Evolutionary conservation across 2,329 filamentous ascomycete genomes (phyloP).

Genomic region (Claviceps fusiformis): DNA sequence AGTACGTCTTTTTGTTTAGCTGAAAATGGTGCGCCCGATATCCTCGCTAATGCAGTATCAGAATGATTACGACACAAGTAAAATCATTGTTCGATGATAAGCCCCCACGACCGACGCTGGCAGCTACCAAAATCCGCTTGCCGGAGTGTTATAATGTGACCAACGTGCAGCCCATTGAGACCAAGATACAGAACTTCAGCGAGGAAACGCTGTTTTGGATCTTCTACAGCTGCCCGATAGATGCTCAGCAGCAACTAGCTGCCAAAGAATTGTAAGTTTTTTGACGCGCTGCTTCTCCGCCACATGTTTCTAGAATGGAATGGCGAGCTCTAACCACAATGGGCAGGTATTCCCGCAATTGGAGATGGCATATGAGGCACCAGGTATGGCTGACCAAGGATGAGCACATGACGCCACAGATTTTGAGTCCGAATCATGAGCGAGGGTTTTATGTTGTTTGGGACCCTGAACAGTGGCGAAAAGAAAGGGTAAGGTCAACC

Average conservation of each 20-base stretch:
- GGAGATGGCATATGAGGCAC: constrained; percentile 56
- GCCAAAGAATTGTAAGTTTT: constrained; percentile 45
- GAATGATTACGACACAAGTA: constrained; percentile 42
- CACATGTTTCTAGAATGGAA: not conserved
- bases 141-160: constrained; percentile 55
- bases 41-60: constrained; percentile 16
- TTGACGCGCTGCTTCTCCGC: not conserved
- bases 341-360: constrained; percentile 47
- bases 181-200: constrained; percentile 52
- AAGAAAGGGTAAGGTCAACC: constrained; percentile 50
- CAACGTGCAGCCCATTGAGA: constrained; percentile 51
- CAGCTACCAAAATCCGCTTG: constrained; percentile 37
- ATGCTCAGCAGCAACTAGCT: constrained; percentile 49
- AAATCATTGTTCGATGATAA: constrained; percentile 48
- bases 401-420: constrained; percentile 49
- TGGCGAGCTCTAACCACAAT: constrained; percentile 1
- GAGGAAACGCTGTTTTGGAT: constrained; percentile 58
- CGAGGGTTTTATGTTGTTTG: constrained; percentile 55
- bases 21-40: not conserved
- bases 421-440: constrained; percentile 44
- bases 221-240: constrained; percentile 52
- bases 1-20: constrained; percentile 30
- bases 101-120: constrained; percentile 42
- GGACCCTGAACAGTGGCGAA: constrained; percentile 48
- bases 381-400: constrained; percentile 57